Conservation (phyloP, 108 stramenopile genomes). For the Cyclotella kingstonii region DNA sequence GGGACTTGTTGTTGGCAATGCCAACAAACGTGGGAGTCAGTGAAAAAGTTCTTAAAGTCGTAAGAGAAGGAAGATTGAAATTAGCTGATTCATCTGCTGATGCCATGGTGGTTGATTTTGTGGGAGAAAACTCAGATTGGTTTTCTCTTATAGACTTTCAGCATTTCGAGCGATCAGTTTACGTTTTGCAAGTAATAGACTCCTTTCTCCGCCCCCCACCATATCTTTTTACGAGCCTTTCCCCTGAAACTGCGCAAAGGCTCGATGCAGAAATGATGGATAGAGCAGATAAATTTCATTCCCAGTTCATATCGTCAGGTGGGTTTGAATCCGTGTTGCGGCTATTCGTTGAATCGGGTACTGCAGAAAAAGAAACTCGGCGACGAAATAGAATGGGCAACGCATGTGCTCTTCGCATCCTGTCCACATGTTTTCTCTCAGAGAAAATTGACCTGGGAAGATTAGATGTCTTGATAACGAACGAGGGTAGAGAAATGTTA, state of each 20-base stretch:
- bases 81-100: constrained; percentile 26
- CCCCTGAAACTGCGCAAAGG: constrained; percentile 16
- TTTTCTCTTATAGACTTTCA: constrained; percentile 62
- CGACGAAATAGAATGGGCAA: constrained; percentile 79
- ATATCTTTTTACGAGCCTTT: constrained; percentile 66
- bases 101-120: constrained; percentile 71
- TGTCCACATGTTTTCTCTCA: constrained; percentile 80
- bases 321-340: constrained; percentile 85
- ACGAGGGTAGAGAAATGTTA: constrained; percentile 56
- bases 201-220: constrained; percentile 85
- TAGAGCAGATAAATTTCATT: constrained; percentile 57
- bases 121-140: constrained; percentile 49
- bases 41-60: constrained; percentile 53
- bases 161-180: constrained; percentile 82
- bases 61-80: constrained; percentile 5
- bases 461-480: constrained; percentile 31
- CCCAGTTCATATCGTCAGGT: constrained; percentile 84
- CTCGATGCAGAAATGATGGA: constrained; percentile 42
- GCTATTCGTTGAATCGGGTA: constrained; percentile 68
- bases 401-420: constrained; percentile 78
- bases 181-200: constrained; percentile 92
- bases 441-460: neutral
- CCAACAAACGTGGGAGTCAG: constrained; percentile 80
- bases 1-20: constrained; percentile 92
- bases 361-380: constrained; percentile 43